Evolutionary conservation across 2,329 filamentous ascomycete genomes (phyloP).

Genomic region (Magnaporthales sp.): DNA sequence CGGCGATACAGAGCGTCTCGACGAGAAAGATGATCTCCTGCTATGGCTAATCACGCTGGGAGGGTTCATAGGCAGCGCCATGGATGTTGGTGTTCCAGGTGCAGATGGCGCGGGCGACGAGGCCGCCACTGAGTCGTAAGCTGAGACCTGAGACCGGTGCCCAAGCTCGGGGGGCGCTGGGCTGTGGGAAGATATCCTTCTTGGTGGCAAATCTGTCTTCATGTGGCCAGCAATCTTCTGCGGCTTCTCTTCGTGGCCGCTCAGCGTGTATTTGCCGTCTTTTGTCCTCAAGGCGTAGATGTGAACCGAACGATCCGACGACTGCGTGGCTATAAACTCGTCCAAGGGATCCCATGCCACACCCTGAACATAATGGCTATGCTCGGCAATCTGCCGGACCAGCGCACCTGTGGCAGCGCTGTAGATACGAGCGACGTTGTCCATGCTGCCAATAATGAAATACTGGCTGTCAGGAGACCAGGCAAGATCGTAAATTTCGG

Average conservation of each 20-base stretch:
- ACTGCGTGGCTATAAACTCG: conserved; percentile 96
- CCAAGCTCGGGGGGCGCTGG: conserved; percentile 81
- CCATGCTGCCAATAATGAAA: conserved; percentile 99
- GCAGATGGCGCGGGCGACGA: conserved; percentile 85
- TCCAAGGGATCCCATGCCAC: conserved; percentile 98
- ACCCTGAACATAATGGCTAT: conserved; percentile 96
- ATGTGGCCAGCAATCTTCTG: conserved; percentile 71
- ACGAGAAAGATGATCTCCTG: conserved; percentile 87
- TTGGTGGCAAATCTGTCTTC: conserved; percentile 83
- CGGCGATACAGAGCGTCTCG: conserved; percentile 80
- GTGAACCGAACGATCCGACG: conserved; percentile 94
- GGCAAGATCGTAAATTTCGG: conserved; percentile 95
- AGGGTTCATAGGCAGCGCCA: conserved; percentile 91
- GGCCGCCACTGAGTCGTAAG: conserved; percentile 45
- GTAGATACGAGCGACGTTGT: conserved; percentile 96
- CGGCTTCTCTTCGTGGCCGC: conserved; percentile 52
- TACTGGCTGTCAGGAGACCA: conserved; percentile 97
- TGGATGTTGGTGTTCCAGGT: conserved; percentile 84
- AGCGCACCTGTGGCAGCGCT: conserved; percentile 72
- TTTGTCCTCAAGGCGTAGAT: conserved; percentile 96
- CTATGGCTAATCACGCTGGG: conserved; percentile 83
- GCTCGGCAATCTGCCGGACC: conserved; percentile 90
- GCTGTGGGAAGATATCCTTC: conserved; percentile 83
- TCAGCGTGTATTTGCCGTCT: conserved; percentile 84
- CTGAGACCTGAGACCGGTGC: conserved; percentile 55